Percentiles rank a stretch among this genome's conserved stretches.
Conservation (phyloP, 257 asterid genomes). For the Nicotiana tomentosiformis region DNA sequence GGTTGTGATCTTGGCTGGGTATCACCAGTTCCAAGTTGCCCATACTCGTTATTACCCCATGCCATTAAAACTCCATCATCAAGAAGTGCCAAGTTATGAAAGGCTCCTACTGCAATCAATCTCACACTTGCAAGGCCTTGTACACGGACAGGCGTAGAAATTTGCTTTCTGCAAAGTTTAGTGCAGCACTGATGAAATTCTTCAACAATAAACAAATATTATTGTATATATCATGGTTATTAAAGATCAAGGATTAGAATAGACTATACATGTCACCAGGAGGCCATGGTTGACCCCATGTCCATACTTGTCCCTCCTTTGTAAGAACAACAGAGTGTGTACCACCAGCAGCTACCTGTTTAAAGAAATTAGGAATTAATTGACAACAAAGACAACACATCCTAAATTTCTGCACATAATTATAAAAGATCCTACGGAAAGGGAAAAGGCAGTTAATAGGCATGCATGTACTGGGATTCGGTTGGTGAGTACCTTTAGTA, state of each 20-base stretch:
- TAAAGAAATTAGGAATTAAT: constrained; percentile 13
- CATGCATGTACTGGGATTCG: background rate
- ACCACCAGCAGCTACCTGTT: constrained; percentile 99
- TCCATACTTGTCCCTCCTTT: constrained; percentile 94
- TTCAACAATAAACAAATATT: background rate
- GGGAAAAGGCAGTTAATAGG: background rate
- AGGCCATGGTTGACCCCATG: constrained; percentile 99
- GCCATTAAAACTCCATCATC: constrained; percentile 79
- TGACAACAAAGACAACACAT: constrained; percentile 1
- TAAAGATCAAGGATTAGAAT: background rate
- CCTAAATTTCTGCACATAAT: background rate
- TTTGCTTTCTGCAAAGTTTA: constrained; percentile 66
- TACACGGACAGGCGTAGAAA: constrained; percentile 89
- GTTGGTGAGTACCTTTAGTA: background rate
- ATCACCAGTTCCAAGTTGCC: constrained; percentile 98
- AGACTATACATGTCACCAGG: constrained; percentile 91
- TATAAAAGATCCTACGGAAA: background rate
- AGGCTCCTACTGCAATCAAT: constrained; percentile 88
- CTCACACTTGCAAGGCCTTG: constrained; percentile 89
- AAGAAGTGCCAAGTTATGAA: constrained; percentile 94
- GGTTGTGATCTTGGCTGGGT: constrained; percentile 99
- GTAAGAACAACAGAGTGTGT: constrained; percentile 97
- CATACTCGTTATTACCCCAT: constrained; percentile 98
- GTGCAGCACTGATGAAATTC: constrained; percentile 9
- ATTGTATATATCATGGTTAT: background rate